Conservation (phyloP, 2,329 filamentous ascomycete genomes). For the Talaromyces sp. region DNA sequence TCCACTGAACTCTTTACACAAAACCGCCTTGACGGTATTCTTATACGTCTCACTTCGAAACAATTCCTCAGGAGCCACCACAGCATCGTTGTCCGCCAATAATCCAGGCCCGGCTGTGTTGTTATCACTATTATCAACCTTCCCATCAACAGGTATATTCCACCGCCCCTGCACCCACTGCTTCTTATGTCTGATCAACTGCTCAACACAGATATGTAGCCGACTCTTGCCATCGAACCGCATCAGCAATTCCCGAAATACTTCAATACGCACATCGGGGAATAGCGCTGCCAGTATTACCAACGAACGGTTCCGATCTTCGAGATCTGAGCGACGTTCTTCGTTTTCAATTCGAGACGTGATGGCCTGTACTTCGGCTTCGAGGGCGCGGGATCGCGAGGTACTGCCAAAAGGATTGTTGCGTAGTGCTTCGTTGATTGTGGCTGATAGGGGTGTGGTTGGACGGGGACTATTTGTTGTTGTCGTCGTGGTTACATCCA, state of each 20-base stretch:
- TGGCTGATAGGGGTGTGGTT: constrained; percentile 17
- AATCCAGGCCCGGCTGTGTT: neutral
- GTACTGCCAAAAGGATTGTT: constrained; percentile 40
- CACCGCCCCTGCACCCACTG: constrained; percentile 46
- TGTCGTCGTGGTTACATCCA: neutral
- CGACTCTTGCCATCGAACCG: constrained; percentile 45
- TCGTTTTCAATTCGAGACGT: constrained; percentile 16
- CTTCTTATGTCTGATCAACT: constrained; percentile 42
- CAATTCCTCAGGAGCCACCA: constrained; percentile 37
- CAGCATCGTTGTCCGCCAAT: neutral
- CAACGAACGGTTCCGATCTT: constrained; percentile 41
- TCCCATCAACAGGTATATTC: constrained; percentile 32
- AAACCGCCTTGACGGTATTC: constrained; percentile 32
- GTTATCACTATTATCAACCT: neutral
- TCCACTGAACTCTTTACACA: constrained; percentile 41
- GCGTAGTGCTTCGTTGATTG: constrained; percentile 41
- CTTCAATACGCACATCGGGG: constrained; percentile 43
- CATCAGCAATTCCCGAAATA: constrained; percentile 44
- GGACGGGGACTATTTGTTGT: neutral
- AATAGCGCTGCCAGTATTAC: constrained; percentile 40
- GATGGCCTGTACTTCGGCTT: constrained; percentile 10
- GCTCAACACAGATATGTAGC: constrained; percentile 44
- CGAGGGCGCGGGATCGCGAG: constrained; percentile 25
- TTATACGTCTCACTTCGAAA: constrained; percentile 44
- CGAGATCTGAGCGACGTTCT: constrained; percentile 32